phyloP scores from a whole-genome alignment of 2,329 filamentous ascomycete genomes.

The Capronia americana region DNA sequence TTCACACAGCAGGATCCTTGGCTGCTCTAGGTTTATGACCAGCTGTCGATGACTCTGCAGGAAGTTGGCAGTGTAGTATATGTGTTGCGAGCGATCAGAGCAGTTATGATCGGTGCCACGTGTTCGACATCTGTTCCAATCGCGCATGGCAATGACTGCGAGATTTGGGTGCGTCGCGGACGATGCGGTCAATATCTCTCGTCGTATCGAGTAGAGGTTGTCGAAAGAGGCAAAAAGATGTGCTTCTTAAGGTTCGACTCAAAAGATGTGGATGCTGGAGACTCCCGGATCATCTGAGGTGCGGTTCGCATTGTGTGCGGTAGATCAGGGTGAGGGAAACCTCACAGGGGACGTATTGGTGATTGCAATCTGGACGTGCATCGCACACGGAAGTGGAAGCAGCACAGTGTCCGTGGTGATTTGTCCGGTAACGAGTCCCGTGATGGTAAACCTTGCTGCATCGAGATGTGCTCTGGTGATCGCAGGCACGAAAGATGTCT shows the following conservation, averaged over 20 bases:
- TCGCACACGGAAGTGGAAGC: slow-evolving; percentile 7
- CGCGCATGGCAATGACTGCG: slow-evolving; percentile 6
- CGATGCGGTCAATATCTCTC: background rate
- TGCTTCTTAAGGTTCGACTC: background rate
- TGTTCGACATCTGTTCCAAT: slow-evolving; percentile 16
- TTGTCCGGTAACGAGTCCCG: slow-evolving; percentile 7
- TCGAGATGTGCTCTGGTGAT: slow-evolving; percentile 6
- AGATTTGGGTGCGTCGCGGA: background rate
- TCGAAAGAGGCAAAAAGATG: background rate
- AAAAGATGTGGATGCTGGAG: background rate
- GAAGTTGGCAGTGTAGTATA: background rate
- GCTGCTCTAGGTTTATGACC: background rate
- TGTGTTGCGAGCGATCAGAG: background rate
- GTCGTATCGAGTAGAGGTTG: background rate
- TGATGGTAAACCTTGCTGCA: slow-evolving; percentile 15
- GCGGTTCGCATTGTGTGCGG: background rate
- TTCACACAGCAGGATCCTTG: background rate
- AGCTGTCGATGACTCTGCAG: background rate
- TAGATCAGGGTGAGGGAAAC: background rate
- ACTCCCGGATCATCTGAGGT: background rate
- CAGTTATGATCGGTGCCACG: slow-evolving; percentile 11
- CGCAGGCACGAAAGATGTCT: slow-evolving; percentile 5
- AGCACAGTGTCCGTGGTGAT: slow-evolving; percentile 12
- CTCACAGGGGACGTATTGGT: background rate
- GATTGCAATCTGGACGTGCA: slow-evolving; percentile 2